Evolutionary conservation across 75 land plant species (phyloP).

Genomic region (Picea glauca): DNA sequence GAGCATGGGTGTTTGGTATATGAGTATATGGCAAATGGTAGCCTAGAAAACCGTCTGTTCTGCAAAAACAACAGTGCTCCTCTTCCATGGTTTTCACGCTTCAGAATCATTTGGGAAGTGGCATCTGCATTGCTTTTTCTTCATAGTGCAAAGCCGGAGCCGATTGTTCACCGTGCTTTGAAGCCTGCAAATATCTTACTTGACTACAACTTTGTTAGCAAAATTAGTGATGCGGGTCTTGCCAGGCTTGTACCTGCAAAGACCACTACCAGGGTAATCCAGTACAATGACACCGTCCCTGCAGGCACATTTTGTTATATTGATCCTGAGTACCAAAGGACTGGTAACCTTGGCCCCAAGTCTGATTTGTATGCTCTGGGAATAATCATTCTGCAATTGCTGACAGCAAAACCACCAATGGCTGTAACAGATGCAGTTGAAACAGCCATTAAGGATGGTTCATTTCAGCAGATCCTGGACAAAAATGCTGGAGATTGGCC

Average conservation of each 20-base stretch:
- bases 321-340: constrained; percentile 81
- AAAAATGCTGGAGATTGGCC: constrained; percentile 42
- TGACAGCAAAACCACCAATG: constrained; percentile 60
- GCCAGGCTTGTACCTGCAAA: constrained; percentile 39
- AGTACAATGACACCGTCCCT: constrained; percentile 49
- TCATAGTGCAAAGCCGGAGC: constrained; percentile 53
- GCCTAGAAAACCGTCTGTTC: constrained; percentile 42
- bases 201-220: constrained; percentile 61
- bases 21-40: constrained; percentile 47
- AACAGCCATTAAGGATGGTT: constrained; percentile 32
- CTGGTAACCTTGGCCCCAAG: constrained; percentile 50
- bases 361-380: constrained; percentile 78
- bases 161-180: constrained; percentile 67
- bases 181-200: constrained; percentile 78
- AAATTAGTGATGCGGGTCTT: constrained; percentile 73
- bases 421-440: constrained; percentile 53
- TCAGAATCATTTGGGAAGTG: constrained; percentile 57
- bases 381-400: constrained; percentile 58
- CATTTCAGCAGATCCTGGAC: constrained; percentile 38
- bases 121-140: constrained; percentile 68
- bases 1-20: constrained; percentile 43
- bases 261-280: constrained; percentile 11
- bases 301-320: constrained; percentile 78
- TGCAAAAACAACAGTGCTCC: constrained; percentile 30
- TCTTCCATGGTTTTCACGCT: constrained; percentile 63